phyloP scores from a whole-genome alignment of 768 basidiomycete species.

The Podaxis sp. region DNA sequence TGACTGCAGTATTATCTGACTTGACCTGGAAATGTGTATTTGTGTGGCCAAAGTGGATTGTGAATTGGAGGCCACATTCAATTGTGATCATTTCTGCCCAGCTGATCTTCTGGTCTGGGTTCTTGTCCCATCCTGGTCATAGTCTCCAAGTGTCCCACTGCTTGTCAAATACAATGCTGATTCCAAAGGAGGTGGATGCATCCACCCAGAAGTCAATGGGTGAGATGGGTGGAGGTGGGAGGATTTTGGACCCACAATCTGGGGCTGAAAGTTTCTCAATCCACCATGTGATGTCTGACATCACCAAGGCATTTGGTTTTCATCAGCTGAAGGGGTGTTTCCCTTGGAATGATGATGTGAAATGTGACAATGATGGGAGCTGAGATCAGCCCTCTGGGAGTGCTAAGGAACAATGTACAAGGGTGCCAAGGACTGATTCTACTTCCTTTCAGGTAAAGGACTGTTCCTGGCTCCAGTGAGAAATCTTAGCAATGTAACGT shows the following conservation, averaged over 20 bases:
- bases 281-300: constrained; percentile 37
- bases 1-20: constrained; percentile 35
- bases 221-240: no score
- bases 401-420: constrained; percentile 35
- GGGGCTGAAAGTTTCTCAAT: neutral
- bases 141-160: constrained; percentile 31
- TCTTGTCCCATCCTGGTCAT: constrained; percentile 14
- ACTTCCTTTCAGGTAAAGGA: constrained; percentile 20
- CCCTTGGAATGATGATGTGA: constrained; percentile 25
- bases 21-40: constrained; percentile 28
- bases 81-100: constrained; percentile 18
- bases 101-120: constrained; percentile 21
- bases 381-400: constrained; percentile 28
- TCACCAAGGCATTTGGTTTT: constrained; percentile 18
- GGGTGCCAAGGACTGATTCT: constrained; percentile 31
- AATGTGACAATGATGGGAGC: constrained; percentile 30
- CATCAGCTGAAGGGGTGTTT: constrained; percentile 17
- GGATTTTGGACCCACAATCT: constrained; percentile 16
- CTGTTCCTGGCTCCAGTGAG: neutral
- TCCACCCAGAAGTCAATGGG: constrained; percentile 17
- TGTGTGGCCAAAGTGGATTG: constrained; percentile 4
- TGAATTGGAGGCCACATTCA: constrained; percentile 22
- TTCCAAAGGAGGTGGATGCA: constrained; percentile 39
- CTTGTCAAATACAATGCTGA: constrained; percentile 30
- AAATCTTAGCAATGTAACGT: neutral